Evolutionary conservation across 2,329 filamentous ascomycete species (phyloP), one percentile per base, ranked within the genome.

Genomic region (Verticillium nonalfalfae): DNA sequence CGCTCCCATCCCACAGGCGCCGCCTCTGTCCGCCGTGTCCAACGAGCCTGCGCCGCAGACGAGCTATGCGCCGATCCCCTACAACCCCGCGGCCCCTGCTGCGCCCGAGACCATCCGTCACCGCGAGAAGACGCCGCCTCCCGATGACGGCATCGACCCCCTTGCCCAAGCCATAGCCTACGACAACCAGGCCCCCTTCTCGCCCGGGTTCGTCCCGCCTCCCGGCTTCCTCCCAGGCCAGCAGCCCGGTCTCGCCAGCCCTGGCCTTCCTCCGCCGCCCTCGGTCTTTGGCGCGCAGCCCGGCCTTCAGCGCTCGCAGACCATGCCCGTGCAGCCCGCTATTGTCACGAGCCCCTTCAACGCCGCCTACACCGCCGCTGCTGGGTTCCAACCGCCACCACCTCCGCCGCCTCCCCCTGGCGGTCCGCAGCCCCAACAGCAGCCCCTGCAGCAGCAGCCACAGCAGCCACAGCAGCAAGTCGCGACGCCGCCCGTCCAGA

Each of bases 111-210:
- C 84, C 26, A 86, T 93, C 59, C 79, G 82, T 21, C 85, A 90
- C 71, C 83, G 90, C 57, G 90, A 93, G 73, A 93, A 93, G 80
- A 94, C 90, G 0, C 90, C 90, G 1, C 90, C 90, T 4, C 89
- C 88, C 3, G 84, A 87, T 38, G 90, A 93, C 67, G 83, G 80
- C 13, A 76, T 79, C 2, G 83, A 86, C 66, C 85, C 85, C 3
- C 74, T 88, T 26, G 80, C 81, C 4, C 82, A 83, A 58, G 84
- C 83, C 13, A 78, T 88, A 2, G 80, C 78, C 31, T 78, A 84
- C 57, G 85, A 89, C 65, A 79, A 82, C 63, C 74, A 78, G 66
- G 70, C 82, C 26, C 80, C 81, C 10, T 85, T 84, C 67, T 81
- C 80, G 0, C 79, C 80, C 0, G 81, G 81, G 1, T 79, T 83